phyloP scores from a whole-genome alignment of 2,329 filamentous ascomycete species.

The Cryphonectria nitschkei region DNA sequence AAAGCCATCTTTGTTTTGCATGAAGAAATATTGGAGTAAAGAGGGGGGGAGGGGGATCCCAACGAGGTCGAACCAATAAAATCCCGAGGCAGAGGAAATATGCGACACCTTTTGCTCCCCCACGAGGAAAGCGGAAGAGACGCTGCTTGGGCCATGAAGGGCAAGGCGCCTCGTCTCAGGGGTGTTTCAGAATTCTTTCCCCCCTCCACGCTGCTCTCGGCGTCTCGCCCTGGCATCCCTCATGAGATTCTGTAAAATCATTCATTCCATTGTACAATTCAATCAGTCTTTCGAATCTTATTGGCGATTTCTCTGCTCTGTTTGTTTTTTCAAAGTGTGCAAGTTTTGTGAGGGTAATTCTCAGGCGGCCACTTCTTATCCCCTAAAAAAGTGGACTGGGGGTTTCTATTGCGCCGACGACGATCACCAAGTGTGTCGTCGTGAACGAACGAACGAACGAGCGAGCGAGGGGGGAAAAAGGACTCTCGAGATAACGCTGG shows the following conservation, averaged over 20 bases:
- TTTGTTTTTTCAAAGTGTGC: background rate
- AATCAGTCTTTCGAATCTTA: background rate
- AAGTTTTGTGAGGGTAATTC: background rate
- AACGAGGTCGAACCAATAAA: too few species aligned
- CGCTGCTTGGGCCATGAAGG: background rate
- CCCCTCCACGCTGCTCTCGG: background rate
- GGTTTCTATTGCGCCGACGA: too few species aligned
- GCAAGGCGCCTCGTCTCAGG: slow-evolving; percentile 33
- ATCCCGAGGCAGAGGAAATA: too few species aligned
- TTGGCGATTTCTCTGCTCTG: background rate
- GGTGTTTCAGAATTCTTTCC: slow-evolving; percentile 31
- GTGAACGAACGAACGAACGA: too few species aligned
- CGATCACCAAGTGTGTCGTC: too few species aligned
- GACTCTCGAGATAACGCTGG: too few species aligned
- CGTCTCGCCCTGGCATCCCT: background rate
- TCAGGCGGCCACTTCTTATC: background rate
- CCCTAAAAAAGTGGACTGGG: too few species aligned
- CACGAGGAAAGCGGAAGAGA: background rate
- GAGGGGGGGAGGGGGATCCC: too few species aligned
- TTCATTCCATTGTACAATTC: background rate
- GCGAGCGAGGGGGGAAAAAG: too few species aligned
- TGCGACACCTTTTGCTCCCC: background rate
- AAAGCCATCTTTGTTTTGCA: too few species aligned
- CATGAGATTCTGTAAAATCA: background rate
- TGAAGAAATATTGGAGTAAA: too few species aligned